Base-by-base conservation (phyloP, 202 grass and related monocot genomes). In the Miscanthus sacchariflorus region DNA sequence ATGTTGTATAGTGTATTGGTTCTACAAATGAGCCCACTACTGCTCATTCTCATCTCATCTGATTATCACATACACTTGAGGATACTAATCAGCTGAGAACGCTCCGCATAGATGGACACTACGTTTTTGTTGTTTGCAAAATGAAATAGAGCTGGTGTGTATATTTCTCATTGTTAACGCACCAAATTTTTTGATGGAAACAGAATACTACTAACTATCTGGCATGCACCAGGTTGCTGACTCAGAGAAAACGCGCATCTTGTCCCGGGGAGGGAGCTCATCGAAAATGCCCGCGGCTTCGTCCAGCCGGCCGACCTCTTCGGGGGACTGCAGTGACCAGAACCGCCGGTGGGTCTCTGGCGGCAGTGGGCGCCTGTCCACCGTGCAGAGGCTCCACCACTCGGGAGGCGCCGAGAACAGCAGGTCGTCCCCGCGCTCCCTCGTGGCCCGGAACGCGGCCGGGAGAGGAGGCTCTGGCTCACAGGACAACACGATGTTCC, bases 381-480 rank as follows among this genome's bases (percentile, higher is more conserved):
- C 86, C 11, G 27, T 74, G 12, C 93, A 98, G 70, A 87, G 92
- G 86, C 90, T 91, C 59, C 96, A 95, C 82, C 96, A 91, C 42
- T 88, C 93, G 17, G 92, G 88, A 12, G 74, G 71, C 76, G 39
- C 70, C 12, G 88, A 98, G 44, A 91, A 86, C 10, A 88, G 85
- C 71, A 66, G 25, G 78, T 85, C 87, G 6, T 90, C 93, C 25
- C 82, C 82, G 24, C 82, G 25, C 39, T 84, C 82, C 54, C 85
- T 91, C 3, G 28, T 89, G 6, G 76, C 91, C 14, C 72, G 83
- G 52, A 79, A 84, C 12, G 28, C 52, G 3, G 66, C 66, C 5
- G 84, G 81, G 50, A 89, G 87, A 70, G 68, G 65, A 48, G n/a
- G 86, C 46, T 36, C 91, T 10, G 25, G 56, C 64, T 36, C 91